A percentile compares a stretch with the other conserved stretches of the same genome.
Evolutionary conservation across 73 alveolate species (phyloP).

Genomic region (Paramecium primaurelia): DNA sequence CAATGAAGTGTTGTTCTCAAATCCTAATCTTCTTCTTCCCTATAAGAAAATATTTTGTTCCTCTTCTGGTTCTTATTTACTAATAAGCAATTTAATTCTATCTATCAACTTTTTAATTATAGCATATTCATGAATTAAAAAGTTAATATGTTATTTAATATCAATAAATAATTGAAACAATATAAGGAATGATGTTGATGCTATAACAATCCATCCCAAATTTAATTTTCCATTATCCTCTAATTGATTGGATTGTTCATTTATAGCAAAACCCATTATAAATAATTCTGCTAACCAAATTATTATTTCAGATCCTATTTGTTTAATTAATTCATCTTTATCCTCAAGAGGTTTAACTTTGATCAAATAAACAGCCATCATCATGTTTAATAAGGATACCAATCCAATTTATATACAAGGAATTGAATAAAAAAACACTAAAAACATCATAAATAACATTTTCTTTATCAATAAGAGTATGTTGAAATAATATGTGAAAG

Average conservation of each 20-base stretch:
- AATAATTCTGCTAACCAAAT: conserved; percentile 15
- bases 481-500: not conserved
- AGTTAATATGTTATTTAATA: conserved; percentile 2
- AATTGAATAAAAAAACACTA: not conserved
- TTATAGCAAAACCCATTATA: not conserved
- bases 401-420: conserved; percentile 7
- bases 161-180: not conserved
- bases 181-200: not conserved
- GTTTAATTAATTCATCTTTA: not conserved
- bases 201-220: conserved; percentile 11
- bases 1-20: not conserved
- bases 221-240: not conserved
- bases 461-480: not conserved
- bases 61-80: not conserved
- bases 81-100: not conserved
- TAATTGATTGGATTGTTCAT: not conserved
- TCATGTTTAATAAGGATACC: not conserved
- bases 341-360: not conserved
- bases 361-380: not conserved
- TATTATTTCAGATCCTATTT: not conserved
- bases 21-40: conserved; percentile 8
- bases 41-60: not conserved
- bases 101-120: not conserved
- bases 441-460: conserved; percentile 30
- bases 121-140: not conserved